Conservation (phyloP, 352 stramenopile genomes). For the Phytopythium kandeliae region DNA sequence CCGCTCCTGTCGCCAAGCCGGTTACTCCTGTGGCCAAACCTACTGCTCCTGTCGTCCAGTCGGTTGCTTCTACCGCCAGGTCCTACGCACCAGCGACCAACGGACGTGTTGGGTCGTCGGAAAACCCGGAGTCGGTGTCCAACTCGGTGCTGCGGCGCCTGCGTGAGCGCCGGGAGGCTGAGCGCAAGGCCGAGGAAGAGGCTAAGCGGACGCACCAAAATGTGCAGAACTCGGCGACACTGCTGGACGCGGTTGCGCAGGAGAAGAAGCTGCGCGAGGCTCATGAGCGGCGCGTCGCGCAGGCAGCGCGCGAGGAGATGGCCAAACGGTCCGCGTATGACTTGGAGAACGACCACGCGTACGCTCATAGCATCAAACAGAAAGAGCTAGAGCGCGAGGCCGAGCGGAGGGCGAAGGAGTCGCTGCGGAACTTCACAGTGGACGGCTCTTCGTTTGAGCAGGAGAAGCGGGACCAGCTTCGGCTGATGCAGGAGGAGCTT, state of each 20-base stretch:
- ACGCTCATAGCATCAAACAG: slow-evolving; percentile 33
- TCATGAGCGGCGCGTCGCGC: slow-evolving; percentile 29
- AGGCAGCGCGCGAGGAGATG: slow-evolving; percentile 26
- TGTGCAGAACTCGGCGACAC: slow-evolving; percentile 38
- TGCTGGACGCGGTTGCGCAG: slow-evolving; percentile 42
- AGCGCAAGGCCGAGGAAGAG: slow-evolving; percentile 37
- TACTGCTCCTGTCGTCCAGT: neutral
- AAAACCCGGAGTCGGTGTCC: slow-evolving; percentile 14
- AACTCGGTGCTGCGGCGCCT: slow-evolving; percentile 26
- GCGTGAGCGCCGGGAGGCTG: slow-evolving; percentile 27
- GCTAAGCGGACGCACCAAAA: slow-evolving; percentile 19
- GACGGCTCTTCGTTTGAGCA: slow-evolving; percentile 38
- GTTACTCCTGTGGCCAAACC: too few species aligned
- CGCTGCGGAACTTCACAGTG: slow-evolving; percentile 22
- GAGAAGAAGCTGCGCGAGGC: slow-evolving; percentile 32
- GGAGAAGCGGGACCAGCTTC: slow-evolving; percentile 32
- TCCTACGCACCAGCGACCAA: neutral
- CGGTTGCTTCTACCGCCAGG: neutral
- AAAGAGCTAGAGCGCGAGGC: slow-evolving; percentile 18
- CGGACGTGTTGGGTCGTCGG: slow-evolving; percentile 7
- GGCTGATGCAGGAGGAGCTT: slow-evolving; percentile 5
- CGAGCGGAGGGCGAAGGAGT: slow-evolving; percentile 23
- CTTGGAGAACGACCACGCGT: slow-evolving; percentile 29
- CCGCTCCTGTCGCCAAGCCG: neutral
- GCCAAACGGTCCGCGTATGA: slow-evolving; percentile 30